Conservation (phyloP, 768 basidiomycete species). For the Boletus tylopilopsis region DNA sequence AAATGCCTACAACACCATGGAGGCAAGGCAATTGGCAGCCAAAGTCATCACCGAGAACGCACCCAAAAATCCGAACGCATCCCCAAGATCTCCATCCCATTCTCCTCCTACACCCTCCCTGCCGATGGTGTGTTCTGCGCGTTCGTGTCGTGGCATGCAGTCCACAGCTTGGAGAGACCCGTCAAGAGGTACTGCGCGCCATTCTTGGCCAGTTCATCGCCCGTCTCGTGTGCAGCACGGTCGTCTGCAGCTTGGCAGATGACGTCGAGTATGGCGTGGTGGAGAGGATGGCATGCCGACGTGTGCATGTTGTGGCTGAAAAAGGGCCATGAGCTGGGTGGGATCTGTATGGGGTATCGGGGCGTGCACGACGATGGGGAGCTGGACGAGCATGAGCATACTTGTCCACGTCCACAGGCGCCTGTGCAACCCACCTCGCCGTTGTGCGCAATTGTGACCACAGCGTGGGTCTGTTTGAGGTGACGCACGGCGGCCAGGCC, state of each 20-base stretch:
- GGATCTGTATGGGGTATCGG: conserved; percentile 47
- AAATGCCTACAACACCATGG: too few species aligned
- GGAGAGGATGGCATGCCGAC: conserved; percentile 70
- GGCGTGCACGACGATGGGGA: conserved; percentile 75
- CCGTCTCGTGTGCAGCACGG: too few species aligned
- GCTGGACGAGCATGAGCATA: conserved; percentile 36
- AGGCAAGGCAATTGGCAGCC: too few species aligned
- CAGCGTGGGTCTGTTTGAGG: conserved; percentile 47
- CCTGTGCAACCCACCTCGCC: conserved; percentile 78
- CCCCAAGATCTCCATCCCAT: too few species aligned
- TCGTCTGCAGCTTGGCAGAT: conserved; percentile 64
- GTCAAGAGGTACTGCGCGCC: conserved; percentile 88
- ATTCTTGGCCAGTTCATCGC: conserved; percentile 37
- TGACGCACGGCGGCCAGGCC: conserved; percentile 65
- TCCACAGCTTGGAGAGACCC: conserved; percentile 60
- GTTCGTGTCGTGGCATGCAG: too few species aligned
- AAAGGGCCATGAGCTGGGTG: conserved; percentile 34
- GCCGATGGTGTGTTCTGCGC: too few species aligned
- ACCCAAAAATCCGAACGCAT: too few species aligned
- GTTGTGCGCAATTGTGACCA: conserved; percentile 13
- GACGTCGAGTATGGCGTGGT: conserved; percentile 79
- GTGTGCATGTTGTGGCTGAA: conserved; percentile 67
- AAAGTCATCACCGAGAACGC: too few species aligned
- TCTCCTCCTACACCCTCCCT: too few species aligned
- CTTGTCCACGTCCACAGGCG: too few species aligned